Conservation (phyloP, 148 eudicot genomes). For the Fagopyrum esculentum region DNA sequence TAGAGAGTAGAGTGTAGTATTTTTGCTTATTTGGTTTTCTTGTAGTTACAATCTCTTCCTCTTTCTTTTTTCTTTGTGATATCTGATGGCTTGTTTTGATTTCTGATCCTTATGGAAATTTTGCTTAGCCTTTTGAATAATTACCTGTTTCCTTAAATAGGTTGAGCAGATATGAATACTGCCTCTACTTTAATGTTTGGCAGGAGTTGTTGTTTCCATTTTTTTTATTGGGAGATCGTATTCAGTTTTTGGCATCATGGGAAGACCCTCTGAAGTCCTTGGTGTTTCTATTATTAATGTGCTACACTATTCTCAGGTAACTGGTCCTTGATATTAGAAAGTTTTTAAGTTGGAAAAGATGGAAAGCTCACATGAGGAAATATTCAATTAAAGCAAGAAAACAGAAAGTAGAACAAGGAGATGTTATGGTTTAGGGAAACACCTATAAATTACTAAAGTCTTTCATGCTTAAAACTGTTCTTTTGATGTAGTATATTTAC, state of each 20-base stretch:
- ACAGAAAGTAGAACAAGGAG: background rate
- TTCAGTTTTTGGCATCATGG: conserved; percentile 64
- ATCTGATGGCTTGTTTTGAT: background rate
- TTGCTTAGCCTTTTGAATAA: background rate
- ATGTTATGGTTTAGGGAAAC: background rate
- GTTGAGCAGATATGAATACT: background rate
- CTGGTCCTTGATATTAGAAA: background rate
- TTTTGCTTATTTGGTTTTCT: background rate
- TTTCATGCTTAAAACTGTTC: background rate
- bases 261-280: conserved; percentile 60
- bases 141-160: background rate
- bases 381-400: background rate
- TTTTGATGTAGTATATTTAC: background rate
- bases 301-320: conserved; percentile 56
- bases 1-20: background rate
- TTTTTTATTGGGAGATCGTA: conserved; percentile 24
- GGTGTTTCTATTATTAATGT: conserved; percentile 38
- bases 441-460: background rate
- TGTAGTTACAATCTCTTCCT: background rate
- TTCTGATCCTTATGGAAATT: background rate
- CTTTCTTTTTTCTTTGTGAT: background rate
- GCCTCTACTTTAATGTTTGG: conserved; percentile 7
- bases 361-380: background rate
- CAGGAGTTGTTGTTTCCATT: conserved; percentile 76
- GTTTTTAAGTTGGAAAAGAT: background rate